Evolutionary conservation across 306 rosid genomes (phyloP).

Genomic region (Vigna mungo): DNA sequence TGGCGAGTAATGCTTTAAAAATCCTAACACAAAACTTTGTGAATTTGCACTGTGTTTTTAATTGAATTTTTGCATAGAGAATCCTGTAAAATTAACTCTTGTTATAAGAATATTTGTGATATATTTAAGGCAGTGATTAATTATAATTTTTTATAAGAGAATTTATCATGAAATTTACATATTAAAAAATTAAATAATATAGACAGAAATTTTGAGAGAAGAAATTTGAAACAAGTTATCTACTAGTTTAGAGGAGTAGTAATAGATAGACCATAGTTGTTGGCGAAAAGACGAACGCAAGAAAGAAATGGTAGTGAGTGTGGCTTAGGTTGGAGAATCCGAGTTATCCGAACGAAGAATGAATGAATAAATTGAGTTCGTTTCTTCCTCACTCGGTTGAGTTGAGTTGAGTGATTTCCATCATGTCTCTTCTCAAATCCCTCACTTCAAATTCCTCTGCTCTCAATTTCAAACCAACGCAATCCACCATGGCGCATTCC

Average conservation of each 20-base stretch:
- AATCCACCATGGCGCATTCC: slow-evolving; percentile 57
- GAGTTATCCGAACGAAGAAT: slow-evolving; percentile 19
- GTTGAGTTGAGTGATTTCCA: slow-evolving; percentile 19
- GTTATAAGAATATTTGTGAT: too few relatives aligned
- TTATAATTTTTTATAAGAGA: not conserved
- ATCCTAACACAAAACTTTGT: too few relatives aligned
- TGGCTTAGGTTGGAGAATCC: not conserved
- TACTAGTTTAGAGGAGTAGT: not conserved
- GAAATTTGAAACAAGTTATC: not conserved
- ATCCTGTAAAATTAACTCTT: too few relatives aligned
- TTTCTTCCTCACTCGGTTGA: not conserved
- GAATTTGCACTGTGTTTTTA: too few relatives aligned
- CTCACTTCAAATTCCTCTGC: slow-evolving; percentile 62
- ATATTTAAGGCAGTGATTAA: not conserved
- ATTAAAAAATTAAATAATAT: not conserved
- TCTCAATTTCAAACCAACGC: slow-evolving; percentile 50
- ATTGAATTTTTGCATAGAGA: too few relatives aligned
- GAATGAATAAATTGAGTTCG: not conserved
- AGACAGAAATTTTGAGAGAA: not conserved
- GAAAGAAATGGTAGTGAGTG: slow-evolving; percentile 13
- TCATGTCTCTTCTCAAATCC: slow-evolving; percentile 59
- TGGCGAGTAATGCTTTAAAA: too few relatives aligned
- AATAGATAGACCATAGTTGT: not conserved
- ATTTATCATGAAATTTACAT: not conserved
- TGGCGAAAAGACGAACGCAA: not conserved